These are phyloP conservation scores for Macrolepiota fuliginosa DNA, from an alignment of 768 basidiomycete genomes.

Conservation along the genomic window DNA sequence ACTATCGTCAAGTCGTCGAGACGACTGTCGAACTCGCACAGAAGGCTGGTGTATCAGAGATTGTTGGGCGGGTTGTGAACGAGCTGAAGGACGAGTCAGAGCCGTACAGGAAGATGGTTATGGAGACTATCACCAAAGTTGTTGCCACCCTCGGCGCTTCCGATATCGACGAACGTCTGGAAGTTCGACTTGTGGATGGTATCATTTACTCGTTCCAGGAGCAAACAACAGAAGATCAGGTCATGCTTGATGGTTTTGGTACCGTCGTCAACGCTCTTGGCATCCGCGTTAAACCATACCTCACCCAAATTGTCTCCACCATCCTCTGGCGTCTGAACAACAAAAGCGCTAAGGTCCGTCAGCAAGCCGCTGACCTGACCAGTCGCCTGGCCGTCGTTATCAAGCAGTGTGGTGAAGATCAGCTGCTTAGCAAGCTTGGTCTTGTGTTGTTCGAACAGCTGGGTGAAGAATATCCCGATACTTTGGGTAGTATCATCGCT, in stretches of 20 bases:
- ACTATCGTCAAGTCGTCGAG: slow-evolving; percentile 97
- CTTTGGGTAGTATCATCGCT: slow-evolving; percentile 97
- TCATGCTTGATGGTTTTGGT: slow-evolving; percentile 98
- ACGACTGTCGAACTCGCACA: slow-evolving; percentile 98
- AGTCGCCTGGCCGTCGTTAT: slow-evolving; percentile 96
- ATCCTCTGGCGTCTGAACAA: slow-evolving; percentile 99
- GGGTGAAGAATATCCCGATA: slow-evolving; percentile 99
- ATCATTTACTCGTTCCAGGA: slow-evolving; percentile 99
- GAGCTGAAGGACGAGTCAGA: slow-evolving; percentile 91
- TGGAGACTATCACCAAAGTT: slow-evolving; percentile 99
- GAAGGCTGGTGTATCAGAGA: slow-evolving; percentile 95
- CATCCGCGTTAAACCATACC: slow-evolving; percentile 95
- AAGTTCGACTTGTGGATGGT: slow-evolving; percentile 92
- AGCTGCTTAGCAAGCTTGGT: slow-evolving; percentile 92
- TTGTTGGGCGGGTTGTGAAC: slow-evolving; percentile 85
- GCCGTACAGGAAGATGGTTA: slow-evolving; percentile 98
- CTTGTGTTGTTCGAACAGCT: slow-evolving; percentile 97
- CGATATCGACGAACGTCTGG: slow-evolving; percentile 94
- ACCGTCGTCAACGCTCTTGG: slow-evolving; percentile 96
- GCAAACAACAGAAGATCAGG: slow-evolving; percentile 97
- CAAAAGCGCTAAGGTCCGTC: slow-evolving; percentile 98
- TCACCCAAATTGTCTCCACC: slow-evolving; percentile 98
- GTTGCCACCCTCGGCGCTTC: slow-evolving; percentile 92
- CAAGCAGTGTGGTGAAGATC: slow-evolving; percentile 98
- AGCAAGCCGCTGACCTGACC: slow-evolving; percentile 98